Evolutionary conservation across 306 rosid genomes (phyloP), one percentile per base, ranked within the genome.

Genomic region (Gastrolobium bilobum): DNA sequence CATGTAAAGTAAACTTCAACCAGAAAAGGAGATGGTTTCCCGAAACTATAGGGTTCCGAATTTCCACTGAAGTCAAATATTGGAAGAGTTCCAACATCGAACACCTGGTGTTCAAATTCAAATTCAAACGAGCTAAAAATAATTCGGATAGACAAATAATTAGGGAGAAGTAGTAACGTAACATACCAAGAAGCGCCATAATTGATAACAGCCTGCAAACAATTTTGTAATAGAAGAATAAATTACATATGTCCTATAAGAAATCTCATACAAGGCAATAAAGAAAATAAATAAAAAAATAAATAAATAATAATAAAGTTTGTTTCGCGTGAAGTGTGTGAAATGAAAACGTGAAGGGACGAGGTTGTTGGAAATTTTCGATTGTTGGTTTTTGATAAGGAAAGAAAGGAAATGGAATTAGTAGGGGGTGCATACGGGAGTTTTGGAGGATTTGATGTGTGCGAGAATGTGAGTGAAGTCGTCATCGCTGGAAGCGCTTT

Each of bases 111-210:
- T 57, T 64, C 84, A 78, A 69, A 37, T 57, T 64, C 84, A 78
- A 69, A 37, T 20, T 20, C 26, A 20, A 20, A 65, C 35, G 2
- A 35, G 53, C 38, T 46, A n/a, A n/a, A 31, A 7, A 39, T 7
- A 46, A 35, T 48, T 40, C 2, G 35, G 4, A 37, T 35, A 37
- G 47, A 67, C 29, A 52, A 13, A 30, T 4, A 35, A 1, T 29
- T 34, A 38, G 10, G 59, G 50, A 53, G 59, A 33, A 48, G 43
- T 2, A 46, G 14, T 30, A 37, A 85, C 89, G 14, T 30, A 37
- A 85, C 89, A 47, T 81, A 91, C 97, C 97, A 92, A 37, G 99
- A 88, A 5, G 97, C 99, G 3, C 99, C 97, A 40, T 94, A 94
- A 68, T 91, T 92, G 90, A 94, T 90, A 43, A 92, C 97, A 44